phyloP scores from a whole-genome alignment of 2,329 filamentous ascomycete species.

The Trichoderma pleuroti region DNA sequence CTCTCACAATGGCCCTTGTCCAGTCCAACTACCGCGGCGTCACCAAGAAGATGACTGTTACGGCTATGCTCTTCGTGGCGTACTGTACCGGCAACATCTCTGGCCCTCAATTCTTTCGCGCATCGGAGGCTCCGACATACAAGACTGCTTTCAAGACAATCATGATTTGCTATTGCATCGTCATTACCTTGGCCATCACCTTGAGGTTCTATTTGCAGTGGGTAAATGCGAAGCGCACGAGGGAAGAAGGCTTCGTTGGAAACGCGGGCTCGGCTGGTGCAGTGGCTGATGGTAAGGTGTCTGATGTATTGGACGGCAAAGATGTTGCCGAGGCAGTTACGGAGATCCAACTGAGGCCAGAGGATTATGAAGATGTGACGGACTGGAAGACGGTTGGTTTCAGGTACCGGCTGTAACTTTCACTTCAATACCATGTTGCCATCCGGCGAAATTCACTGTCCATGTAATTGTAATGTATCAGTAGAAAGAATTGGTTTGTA shows the following conservation, averaged over 20 bases:
- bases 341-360: slow-evolving; percentile 38
- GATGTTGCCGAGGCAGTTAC: slow-evolving; percentile 32
- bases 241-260: slow-evolving; percentile 43
- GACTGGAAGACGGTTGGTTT: slow-evolving; percentile 59
- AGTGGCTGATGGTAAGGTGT: slow-evolving; percentile 37
- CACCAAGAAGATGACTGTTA: slow-evolving; percentile 60
- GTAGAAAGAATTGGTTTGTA: not conserved
- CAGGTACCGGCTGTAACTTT: slow-evolving; percentile 48
- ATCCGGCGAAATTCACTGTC: not conserved
- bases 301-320: slow-evolving; percentile 26
- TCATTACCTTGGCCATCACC: slow-evolving; percentile 40
- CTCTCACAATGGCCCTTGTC: slow-evolving; percentile 52
- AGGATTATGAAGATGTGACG: slow-evolving; percentile 55
- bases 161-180: slow-evolving; percentile 53
- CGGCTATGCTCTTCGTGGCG: slow-evolving; percentile 51
- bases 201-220: slow-evolving; percentile 48
- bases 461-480: not conserved
- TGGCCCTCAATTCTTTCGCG: slow-evolving; percentile 53
- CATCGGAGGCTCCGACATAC: slow-evolving; percentile 49
- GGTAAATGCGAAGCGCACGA: slow-evolving; percentile 42
- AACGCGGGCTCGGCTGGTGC: slow-evolving; percentile 41
- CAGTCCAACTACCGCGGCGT: slow-evolving; percentile 55
- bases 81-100: slow-evolving; percentile 56
- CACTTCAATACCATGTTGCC: not conserved
- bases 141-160: slow-evolving; percentile 53